Evolutionary conservation across 192 early-diverging fungal genomes (phyloP).

Genomic region (Borealophlyctis nickersoniae): DNA sequence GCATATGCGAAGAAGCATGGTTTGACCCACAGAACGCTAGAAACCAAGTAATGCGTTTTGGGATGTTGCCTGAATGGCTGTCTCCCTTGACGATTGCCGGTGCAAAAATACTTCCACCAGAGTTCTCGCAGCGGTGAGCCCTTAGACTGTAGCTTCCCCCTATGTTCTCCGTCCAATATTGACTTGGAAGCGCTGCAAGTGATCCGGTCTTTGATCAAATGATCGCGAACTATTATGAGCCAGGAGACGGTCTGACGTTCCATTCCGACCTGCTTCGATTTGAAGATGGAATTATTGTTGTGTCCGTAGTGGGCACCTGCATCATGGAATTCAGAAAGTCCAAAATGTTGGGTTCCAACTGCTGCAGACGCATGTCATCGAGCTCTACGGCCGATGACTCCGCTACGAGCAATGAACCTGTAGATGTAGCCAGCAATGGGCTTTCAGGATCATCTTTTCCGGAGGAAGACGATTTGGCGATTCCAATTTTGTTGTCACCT

Average conservation of each 20-base stretch:
- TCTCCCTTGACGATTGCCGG: not conserved
- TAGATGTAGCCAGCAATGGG: not conserved
- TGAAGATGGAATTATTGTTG: slow-evolving; percentile 43
- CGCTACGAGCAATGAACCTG: too few relatives aligned
- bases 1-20: slow-evolving; percentile 20
- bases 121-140: not conserved
- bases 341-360: not conserved
- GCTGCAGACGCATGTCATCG: too few relatives aligned
- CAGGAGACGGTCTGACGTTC: slow-evolving; percentile 48
- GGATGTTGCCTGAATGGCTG: slow-evolving; percentile 10
- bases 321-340: slow-evolving; percentile 38
- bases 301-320: slow-evolving; percentile 37
- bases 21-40: slow-evolving; percentile 17
- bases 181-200: slow-evolving; percentile 4
- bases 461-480: not conserved
- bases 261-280: slow-evolving; percentile 57
- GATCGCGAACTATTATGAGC: slow-evolving; percentile 53
- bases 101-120: not conserved
- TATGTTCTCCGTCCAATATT: not conserved
- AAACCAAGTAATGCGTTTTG: slow-evolving; percentile 31
- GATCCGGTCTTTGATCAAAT: slow-evolving; percentile 46
- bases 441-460: too few relatives aligned
- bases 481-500: slow-evolving; percentile 23
- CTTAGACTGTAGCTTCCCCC: not conserved
- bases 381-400: too few relatives aligned